These are phyloP conservation scores for Rhamnella rubrinervis DNA, from an alignment of 331 rosid genomes.

Conservation along the genomic window DNA sequence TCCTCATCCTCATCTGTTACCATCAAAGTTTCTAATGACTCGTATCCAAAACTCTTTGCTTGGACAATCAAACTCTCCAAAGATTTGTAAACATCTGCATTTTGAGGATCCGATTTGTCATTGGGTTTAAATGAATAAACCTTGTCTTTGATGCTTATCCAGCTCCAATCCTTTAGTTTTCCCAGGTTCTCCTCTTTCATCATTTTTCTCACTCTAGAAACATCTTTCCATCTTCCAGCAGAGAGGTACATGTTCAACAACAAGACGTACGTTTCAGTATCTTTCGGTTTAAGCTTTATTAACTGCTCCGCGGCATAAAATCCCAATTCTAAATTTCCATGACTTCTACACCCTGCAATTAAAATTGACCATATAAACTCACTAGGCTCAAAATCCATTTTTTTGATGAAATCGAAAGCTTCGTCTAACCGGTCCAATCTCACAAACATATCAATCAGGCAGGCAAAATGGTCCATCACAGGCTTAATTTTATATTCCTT, in stretches of 20 bases:
- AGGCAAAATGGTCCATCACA: slow-evolving; percentile 78
- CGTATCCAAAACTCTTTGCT: slow-evolving; percentile 67
- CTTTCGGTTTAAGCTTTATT: slow-evolving; percentile 73
- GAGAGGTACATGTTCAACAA: slow-evolving; percentile 61
- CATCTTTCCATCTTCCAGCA: slow-evolving; percentile 61
- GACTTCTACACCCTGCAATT: slow-evolving; percentile 70
- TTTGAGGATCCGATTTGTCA: slow-evolving; percentile 48
- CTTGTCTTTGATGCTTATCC: slow-evolving; percentile 77
- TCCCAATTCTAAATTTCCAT: slow-evolving; percentile 65
- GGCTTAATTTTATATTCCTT: slow-evolving; percentile 75
- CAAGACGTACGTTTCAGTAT: slow-evolving; percentile 46
- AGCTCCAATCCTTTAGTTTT: slow-evolving; percentile 77
- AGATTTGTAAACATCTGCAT: slow-evolving; percentile 35
- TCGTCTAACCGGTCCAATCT: slow-evolving; percentile 63
- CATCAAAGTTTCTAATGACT: slow-evolving; percentile 46
- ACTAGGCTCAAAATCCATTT: slow-evolving; percentile 63
- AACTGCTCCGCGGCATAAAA: slow-evolving; percentile 69
- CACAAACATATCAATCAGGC: slow-evolving; percentile 76
- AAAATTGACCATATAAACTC: slow-evolving; percentile 75
- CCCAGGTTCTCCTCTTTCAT: slow-evolving; percentile 69
- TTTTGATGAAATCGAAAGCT: slow-evolving; percentile 62
- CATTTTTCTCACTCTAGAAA: slow-evolving; percentile 58
- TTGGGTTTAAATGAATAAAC: slow-evolving; percentile 67
- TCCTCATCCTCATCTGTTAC: slow-evolving; percentile 42
- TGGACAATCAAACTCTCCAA: slow-evolving; percentile 50